Evolutionary conservation across 2,329 filamentous ascomycete species (phyloP).

Genomic region (Penicillium sp.): DNA sequence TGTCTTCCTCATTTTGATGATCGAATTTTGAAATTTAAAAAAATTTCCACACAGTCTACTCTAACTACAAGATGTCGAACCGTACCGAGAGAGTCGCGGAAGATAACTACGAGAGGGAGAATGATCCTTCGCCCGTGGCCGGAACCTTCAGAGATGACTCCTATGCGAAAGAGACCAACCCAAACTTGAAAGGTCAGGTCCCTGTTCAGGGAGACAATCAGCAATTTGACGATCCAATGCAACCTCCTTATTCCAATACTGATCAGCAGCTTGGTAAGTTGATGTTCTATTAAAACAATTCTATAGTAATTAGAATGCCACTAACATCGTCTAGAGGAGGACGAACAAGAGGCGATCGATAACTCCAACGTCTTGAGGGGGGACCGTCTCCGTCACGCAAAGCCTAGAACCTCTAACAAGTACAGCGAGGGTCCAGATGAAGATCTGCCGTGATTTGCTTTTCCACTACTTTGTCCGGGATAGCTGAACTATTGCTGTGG

Average conservation of each 20-base stretch:
- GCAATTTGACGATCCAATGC: slow-evolving; percentile 28
- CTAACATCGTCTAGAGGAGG: slow-evolving; percentile 6
- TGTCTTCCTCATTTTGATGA: no score
- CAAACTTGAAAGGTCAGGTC: slow-evolving; percentile 14
- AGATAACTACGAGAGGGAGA: slow-evolving; percentile 9
- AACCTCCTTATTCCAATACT: slow-evolving; percentile 29
- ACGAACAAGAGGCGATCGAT: slow-evolving; percentile 25
- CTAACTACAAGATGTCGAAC: background rate
- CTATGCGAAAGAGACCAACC: slow-evolving; percentile 23
- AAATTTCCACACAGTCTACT: no score
- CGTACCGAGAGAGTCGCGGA: slow-evolving; percentile 4
- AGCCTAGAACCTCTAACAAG: slow-evolving; percentile 19
- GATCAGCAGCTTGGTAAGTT: slow-evolving; percentile 31
- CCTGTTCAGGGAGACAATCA: slow-evolving; percentile 27
- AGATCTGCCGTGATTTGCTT: slow-evolving; percentile 17
- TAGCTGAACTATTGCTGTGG: no score
- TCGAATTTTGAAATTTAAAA: no score
- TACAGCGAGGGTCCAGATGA: slow-evolving; percentile 26
- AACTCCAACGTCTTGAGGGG: slow-evolving; percentile 22
- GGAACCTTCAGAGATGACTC: slow-evolving; percentile 16
- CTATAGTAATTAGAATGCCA: background rate
- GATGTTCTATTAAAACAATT: background rate
- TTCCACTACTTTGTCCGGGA: no score
- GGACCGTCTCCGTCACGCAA: slow-evolving; percentile 25
- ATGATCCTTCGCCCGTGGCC: slow-evolving; percentile 9